Evolutionary conservation across 225 moss, liverwort and hornwort species (phyloP), one percentile per base, ranked within the genome.

Genomic region (Pseudoscleropodium purum): DNA sequence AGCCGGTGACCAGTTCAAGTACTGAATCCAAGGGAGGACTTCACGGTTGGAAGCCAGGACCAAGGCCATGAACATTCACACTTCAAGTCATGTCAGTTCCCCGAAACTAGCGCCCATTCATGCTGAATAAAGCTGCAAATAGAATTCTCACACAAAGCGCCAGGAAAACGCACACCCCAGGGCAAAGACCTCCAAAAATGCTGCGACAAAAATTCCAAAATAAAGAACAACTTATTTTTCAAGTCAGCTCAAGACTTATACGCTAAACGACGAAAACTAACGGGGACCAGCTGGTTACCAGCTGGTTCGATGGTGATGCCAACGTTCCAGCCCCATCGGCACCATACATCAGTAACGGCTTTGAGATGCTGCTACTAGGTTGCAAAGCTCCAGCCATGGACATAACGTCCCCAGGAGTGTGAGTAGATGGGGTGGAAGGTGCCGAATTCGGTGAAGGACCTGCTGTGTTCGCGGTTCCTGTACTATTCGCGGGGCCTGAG

Each of bases 381-480:
- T 97, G 97, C 87, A 99, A 94, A 91, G 96, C 96, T 93, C 95
- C 95, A 91, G 93, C 94, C 90, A 99, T 96, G 62, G 99, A 97
- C 96, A 99, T 95, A 59, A 99, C 99, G 93, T 99, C 99, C 88
- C 99, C 99, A 88, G 99, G 96, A 51, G 99, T 99, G 91, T 99
- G 99, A 89, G 99, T 99, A 93, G 97, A 99, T 89, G 99, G 99
- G 89, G 99, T 99, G 75, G 99, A 99, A 89, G 99, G 99, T 64
- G 97, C 99, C 85, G 99, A 99, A 93, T 97, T 99, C 76, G 99
- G 99, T 84, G 99, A 99, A 59, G 99, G 99, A 82, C 99, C 97
- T 84, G 99, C 96, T 70, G 99, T 99, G 88, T 97, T 99, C 76
- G 97, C 97, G 85, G 97, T 97, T 92, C 99, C 99, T 91, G 99